Conservation (phyloP, 1,139 yeast species). For the Suhomyces anneliseae region DNA sequence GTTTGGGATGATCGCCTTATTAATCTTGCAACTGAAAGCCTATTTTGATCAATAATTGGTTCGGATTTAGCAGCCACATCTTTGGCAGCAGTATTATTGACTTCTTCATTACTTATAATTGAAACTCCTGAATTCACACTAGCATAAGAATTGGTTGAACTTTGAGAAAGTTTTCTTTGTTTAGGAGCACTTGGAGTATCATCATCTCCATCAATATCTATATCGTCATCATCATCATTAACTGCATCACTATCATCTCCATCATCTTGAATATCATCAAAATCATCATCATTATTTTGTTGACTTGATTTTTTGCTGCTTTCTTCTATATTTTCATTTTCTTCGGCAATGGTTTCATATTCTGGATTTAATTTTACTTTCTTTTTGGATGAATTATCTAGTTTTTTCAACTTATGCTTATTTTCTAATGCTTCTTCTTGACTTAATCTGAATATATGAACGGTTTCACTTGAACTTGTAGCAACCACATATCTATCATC, state of each 20-base stretch:
- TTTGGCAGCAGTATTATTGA: slow-evolving; percentile 6
- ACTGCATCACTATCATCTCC: slow-evolving; percentile 37
- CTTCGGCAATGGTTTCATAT: slow-evolving; percentile 34
- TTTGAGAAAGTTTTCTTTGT: slow-evolving; percentile 41
- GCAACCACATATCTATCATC: slow-evolving; percentile 78
- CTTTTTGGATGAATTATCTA: slow-evolving; percentile 11
- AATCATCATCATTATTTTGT: slow-evolving; percentile 20
- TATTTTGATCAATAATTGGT: slow-evolving; percentile 67
- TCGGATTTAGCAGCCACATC: slow-evolving; percentile 34
- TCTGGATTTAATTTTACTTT: slow-evolving; percentile 21
- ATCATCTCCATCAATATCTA: slow-evolving; percentile 25
- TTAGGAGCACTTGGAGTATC: slow-evolving; percentile 30
- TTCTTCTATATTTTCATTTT: slow-evolving; percentile 15
- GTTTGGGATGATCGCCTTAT: slow-evolving; percentile 59
- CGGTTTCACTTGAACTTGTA: slow-evolving; percentile 88
- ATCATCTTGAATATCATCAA: slow-evolving; percentile 14
- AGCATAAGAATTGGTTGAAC: slow-evolving; percentile 40
- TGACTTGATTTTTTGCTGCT: slow-evolving; percentile 33
- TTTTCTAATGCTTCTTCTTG: slow-evolving; percentile 54
- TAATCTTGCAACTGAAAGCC: slow-evolving; percentile 71
- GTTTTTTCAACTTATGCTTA: slow-evolving; percentile 36
- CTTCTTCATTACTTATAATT: slow-evolving; percentile 28
- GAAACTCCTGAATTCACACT: slow-evolving; percentile 35
- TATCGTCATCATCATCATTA: slow-evolving; percentile 32
- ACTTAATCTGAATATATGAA: slow-evolving; percentile 80